Percentiles rank a stretch among this genome's conserved stretches.
Conservation (phyloP, 139 green algal genomes). For the Astrephomene gubernaculifera region DNA sequence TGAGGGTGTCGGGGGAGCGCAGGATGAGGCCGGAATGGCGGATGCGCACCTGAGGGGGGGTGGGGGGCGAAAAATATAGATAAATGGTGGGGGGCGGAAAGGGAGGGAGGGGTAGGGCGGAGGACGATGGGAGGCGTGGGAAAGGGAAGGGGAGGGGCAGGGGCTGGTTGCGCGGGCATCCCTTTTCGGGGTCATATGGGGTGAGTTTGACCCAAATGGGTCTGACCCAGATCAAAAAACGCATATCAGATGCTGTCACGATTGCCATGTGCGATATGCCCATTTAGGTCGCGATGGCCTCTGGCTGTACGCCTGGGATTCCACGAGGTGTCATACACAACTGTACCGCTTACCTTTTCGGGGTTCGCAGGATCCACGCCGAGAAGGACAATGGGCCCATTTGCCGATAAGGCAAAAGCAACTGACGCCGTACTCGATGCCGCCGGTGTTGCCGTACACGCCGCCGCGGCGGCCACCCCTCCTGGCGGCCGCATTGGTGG, state of each 20-base stretch:
- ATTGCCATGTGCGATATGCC: not conserved
- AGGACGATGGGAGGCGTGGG: not conserved
- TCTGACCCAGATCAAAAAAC: not conserved
- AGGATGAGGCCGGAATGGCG: not conserved
- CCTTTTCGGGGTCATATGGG: not conserved
- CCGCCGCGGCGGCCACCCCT: no score
- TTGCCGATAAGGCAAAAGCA: no score
- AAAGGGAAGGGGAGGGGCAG: not conserved
- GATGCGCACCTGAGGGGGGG: not conserved
- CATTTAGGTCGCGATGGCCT: not conserved
- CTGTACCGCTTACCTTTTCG: not conserved
- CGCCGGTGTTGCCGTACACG: no score
- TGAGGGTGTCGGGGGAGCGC: no score
- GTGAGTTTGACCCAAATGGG: not conserved
- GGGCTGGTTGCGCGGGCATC: not conserved
- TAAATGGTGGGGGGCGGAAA: not conserved
- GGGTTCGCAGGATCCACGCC: not conserved
- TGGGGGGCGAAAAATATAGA: no score
- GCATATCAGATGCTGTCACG: not conserved
- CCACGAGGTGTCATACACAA: not conserved
- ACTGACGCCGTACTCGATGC: no score
- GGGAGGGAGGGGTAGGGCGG: not conserved
- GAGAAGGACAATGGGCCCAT: not conserved
- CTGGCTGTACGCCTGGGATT: not conserved
- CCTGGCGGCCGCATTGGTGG: no score